Conservation (phyloP, 441 rosid genomes). For the Eutrema salsugineum region DNA sequence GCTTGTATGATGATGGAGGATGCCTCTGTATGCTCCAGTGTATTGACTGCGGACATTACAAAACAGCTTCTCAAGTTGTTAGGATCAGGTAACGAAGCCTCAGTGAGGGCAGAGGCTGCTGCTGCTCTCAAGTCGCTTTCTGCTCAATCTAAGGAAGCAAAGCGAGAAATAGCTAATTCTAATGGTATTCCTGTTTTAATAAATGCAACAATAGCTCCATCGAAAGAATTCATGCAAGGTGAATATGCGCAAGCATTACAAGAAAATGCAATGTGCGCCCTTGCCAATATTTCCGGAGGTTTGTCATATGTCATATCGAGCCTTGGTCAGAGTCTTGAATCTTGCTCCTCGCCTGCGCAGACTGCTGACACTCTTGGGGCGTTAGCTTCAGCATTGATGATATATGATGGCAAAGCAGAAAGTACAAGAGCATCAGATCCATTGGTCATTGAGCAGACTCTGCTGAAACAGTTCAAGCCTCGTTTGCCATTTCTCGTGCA, state of each 20-base stretch:
- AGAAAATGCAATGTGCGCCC: slow-evolving; percentile 99
- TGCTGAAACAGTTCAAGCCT: slow-evolving; percentile 93
- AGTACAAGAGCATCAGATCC: slow-evolving; percentile 87
- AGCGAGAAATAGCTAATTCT: slow-evolving; percentile 79
- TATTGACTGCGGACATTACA: slow-evolving; percentile 87
- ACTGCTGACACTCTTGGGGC: slow-evolving; percentile 99
- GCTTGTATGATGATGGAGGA: slow-evolving; percentile 98
- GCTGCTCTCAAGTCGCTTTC: slow-evolving; percentile 98
- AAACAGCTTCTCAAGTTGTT: slow-evolving; percentile 86
- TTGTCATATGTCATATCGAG: slow-evolving; percentile 96
- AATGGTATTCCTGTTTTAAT: slow-evolving; percentile 95
- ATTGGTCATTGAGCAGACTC: slow-evolving; percentile 69
- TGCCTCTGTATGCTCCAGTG: slow-evolving; percentile 81
- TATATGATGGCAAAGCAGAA: slow-evolving; percentile 90
- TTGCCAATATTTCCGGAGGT: slow-evolving; percentile 98
- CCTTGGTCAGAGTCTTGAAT: slow-evolving; percentile 99
- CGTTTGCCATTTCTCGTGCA: slow-evolving; percentile 82
- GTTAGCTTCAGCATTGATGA: slow-evolving; percentile 97
- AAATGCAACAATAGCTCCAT: slow-evolving; percentile 98
- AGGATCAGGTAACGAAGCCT: slow-evolving; percentile 94
- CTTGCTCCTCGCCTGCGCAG: slow-evolving; percentile 95
- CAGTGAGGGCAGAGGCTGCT: slow-evolving; percentile 99
- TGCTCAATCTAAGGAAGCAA: slow-evolving; percentile 91
- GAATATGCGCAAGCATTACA: slow-evolving; percentile 98
- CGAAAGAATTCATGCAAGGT: slow-evolving; percentile 99